Conservation (phyloP, 176 grass and related monocot species). For the Elymus sibiricus region DNA sequence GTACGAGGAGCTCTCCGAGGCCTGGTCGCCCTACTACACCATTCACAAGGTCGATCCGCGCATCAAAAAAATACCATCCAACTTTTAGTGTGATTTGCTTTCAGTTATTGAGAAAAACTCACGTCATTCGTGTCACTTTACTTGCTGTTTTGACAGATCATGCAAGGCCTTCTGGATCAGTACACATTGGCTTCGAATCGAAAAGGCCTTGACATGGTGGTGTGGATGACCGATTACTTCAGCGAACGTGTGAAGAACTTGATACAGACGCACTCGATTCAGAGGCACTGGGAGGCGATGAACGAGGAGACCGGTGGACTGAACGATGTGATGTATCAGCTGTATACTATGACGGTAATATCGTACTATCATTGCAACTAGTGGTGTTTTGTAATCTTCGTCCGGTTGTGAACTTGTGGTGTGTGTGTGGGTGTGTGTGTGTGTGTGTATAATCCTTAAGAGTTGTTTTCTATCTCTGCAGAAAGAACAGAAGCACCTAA, state of each 20-base stretch:
- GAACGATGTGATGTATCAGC: constrained; percentile 79
- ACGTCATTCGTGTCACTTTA: not conserved
- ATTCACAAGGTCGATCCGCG: constrained; percentile 73
- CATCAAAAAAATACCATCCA: not conserved
- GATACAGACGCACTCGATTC: constrained; percentile 64
- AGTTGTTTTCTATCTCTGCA: constrained; percentile 30
- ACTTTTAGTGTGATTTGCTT: not conserved
- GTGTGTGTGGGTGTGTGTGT: too few species aligned
- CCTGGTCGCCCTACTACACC: constrained; percentile 87
- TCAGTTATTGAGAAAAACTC: not conserved
- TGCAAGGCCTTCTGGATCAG: constrained; percentile 97
- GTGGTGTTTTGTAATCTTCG: not conserved
- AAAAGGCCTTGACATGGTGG: constrained; percentile 57
- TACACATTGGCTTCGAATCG: constrained; percentile 45
- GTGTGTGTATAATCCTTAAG: too few species aligned
- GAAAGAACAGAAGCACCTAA: constrained; percentile 82
- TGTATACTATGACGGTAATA: constrained; percentile 78
- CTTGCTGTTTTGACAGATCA: constrained; percentile 47
- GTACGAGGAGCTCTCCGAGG: constrained; percentile 57
- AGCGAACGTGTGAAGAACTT: constrained; percentile 78
- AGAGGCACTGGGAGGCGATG: constrained; percentile 79
- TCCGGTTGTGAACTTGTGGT: not conserved
- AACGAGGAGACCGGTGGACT: constrained; percentile 88
- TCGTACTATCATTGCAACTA: not conserved
- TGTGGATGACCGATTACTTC: constrained; percentile 89